Percentiles rank a stretch among this genome's conserved stretches.
Conservation (phyloP, 768 basidiomycete species). For the Trametopsis cervina region DNA sequence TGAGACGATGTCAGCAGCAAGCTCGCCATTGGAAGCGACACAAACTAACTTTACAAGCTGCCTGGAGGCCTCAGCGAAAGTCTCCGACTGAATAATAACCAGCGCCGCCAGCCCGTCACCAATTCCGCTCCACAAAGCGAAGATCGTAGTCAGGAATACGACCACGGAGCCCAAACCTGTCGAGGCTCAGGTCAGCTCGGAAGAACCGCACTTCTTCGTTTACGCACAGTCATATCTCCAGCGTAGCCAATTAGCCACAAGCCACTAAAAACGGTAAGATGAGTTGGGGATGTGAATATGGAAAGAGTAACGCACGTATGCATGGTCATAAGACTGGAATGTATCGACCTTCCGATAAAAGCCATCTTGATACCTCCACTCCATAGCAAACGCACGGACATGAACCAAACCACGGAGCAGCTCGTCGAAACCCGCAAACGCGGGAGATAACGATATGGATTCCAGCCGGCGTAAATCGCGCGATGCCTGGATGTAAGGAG, state of each 20-base stretch:
- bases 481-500: conserved; percentile 52
- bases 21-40: conserved; percentile 5
- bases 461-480: conserved; percentile 65
- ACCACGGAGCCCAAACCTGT: conserved; percentile 64
- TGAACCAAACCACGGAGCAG: conserved; percentile 59
- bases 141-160: conserved; percentile 61
- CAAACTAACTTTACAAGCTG: conserved; percentile 47
- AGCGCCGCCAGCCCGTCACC: conserved; percentile 59
- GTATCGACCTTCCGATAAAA: conserved; percentile 54
- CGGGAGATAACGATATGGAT: conserved; percentile 60
- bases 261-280: conserved; percentile 37
- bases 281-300: background rate
- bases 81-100: conserved; percentile 63
- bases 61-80: conserved; percentile 63
- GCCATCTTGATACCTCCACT: conserved; percentile 53
- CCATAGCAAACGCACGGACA: conserved; percentile 68
- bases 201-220: background rate
- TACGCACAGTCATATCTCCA: conserved; percentile 67
- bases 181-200: background rate
- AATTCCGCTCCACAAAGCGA: conserved; percentile 52
- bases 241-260: conserved; percentile 61
- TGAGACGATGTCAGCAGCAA: conserved; percentile 15
- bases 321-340: conserved; percentile 68
- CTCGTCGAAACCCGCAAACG: conserved; percentile 71
- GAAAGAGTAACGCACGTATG: conserved; percentile 42